Percentiles rank a stretch among this genome's conserved stretches.
Evolutionary conservation across 148 eudicot genomes (phyloP).

Genomic region (Amaranthus hypochondriacus): DNA sequence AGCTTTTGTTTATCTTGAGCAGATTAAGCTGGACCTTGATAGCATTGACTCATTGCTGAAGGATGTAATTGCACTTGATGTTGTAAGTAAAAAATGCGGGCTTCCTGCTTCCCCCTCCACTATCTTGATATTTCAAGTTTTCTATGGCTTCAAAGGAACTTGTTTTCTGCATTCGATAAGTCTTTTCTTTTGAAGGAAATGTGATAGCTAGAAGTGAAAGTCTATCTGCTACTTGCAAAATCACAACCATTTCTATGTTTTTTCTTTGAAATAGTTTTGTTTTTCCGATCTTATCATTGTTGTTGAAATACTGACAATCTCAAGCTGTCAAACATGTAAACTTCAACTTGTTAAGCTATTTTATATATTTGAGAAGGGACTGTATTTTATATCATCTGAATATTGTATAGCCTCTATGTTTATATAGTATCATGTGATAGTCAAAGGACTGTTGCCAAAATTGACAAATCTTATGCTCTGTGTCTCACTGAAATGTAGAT

Average conservation of each 20-base stretch:
- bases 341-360: neutral
- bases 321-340: neutral
- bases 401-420: neutral
- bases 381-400: too few relatives aligned
- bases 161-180: neutral
- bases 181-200: neutral
- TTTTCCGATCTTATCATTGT: neutral
- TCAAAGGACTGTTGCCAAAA: neutral
- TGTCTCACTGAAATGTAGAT: slow-evolving; percentile 37
- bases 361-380: neutral
- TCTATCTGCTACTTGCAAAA: neutral
- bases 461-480: neutral
- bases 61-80: slow-evolving; percentile 63
- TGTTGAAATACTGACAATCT: neutral
- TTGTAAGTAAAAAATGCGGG: slow-evolving; percentile 40
- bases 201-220: neutral
- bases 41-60: slow-evolving; percentile 54
- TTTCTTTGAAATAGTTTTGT: neutral
- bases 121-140: neutral
- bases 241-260: neutral
- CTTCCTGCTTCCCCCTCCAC: slow-evolving; percentile 6
- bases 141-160: neutral
- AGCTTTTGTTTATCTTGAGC: slow-evolving; percentile 23
- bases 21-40: slow-evolving; percentile 70
- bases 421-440: neutral